These are phyloP conservation scores for Talaromyces sp. DNA, from an alignment of 2,329 filamentous ascomycete genomes.

Conservation along the genomic window DNA sequence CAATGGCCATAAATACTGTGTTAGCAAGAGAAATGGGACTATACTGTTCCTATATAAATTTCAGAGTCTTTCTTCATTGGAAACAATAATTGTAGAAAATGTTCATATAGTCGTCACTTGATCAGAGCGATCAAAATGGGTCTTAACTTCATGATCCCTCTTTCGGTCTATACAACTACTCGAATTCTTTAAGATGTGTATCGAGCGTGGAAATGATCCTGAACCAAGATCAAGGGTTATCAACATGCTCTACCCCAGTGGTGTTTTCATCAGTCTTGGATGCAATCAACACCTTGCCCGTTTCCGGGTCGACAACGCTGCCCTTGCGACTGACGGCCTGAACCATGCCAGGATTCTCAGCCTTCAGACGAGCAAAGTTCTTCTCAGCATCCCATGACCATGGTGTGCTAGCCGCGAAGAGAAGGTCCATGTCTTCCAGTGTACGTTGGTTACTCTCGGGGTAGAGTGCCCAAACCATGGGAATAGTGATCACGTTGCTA, in stretches of 20 bases:
- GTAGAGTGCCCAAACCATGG: constrained; percentile 73
- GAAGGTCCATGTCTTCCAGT: constrained; percentile 73
- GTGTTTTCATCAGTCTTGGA: constrained; percentile 10
- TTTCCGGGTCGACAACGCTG: constrained; percentile 37
- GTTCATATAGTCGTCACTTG: too few species aligned
- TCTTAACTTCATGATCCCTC: neutral
- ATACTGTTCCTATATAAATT: too few species aligned
- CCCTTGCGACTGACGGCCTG: constrained; percentile 40
- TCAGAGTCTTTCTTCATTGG: too few species aligned
- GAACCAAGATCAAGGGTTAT: constrained; percentile 13
- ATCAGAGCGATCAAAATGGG: neutral
- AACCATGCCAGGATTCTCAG: constrained; percentile 58
- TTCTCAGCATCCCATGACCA: constrained; percentile 73
- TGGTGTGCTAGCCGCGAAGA: constrained; percentile 68
- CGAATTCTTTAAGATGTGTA: too few species aligned
- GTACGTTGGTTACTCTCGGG: constrained; percentile 75
- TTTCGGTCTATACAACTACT: too few species aligned
- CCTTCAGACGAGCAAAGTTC: constrained; percentile 65
- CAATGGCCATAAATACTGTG: too few species aligned
- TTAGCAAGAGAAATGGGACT: too few species aligned
- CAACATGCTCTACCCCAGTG: constrained; percentile 20
- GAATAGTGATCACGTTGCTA: constrained; percentile 66
- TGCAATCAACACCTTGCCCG: constrained; percentile 24
- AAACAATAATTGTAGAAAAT: too few species aligned
- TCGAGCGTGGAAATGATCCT: neutral